Conservation (phyloP, 208 protist genomes). For the Leptomonas pyrrhocoris region DNA sequence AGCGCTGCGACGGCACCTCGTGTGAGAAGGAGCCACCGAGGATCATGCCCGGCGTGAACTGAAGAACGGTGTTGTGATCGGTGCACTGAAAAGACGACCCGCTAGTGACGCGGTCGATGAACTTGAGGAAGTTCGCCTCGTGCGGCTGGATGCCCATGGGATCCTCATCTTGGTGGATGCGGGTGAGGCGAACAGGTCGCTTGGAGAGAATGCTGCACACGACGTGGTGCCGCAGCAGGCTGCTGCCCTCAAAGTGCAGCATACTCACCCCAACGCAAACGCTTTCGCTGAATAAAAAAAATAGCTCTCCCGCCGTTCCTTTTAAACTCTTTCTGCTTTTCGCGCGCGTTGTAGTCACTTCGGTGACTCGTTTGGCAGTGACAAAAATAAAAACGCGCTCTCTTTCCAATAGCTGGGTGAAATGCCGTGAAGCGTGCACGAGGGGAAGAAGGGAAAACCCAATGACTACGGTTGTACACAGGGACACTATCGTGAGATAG, state of each 20-base stretch:
- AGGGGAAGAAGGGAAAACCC: too few relatives aligned
- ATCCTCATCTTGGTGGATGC: slow-evolving; percentile 73
- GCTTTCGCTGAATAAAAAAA: background rate
- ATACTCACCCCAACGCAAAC: slow-evolving; percentile 27
- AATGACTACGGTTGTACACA: too few relatives aligned
- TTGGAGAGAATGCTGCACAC: slow-evolving; percentile 86
- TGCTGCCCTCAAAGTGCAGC: slow-evolving; percentile 85
- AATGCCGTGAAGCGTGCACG: too few relatives aligned
- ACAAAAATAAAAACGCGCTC: too few relatives aligned
- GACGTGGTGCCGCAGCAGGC: slow-evolving; percentile 86
- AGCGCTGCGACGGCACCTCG: slow-evolving; percentile 74
- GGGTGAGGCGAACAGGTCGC: slow-evolving; percentile 67
- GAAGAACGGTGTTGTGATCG: slow-evolving; percentile 77
- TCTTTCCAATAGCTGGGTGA: too few relatives aligned
- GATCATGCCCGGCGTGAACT: slow-evolving; percentile 91
- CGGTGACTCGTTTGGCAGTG: too few relatives aligned
- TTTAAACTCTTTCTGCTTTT: too few relatives aligned
- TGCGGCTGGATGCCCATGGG: slow-evolving; percentile 72
- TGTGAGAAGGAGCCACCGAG: slow-evolving; percentile 90
- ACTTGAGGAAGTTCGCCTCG: slow-evolving; percentile 93
- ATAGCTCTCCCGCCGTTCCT: background rate
- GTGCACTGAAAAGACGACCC: slow-evolving; percentile 79
- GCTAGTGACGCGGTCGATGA: slow-evolving; percentile 90
- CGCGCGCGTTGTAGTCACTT: too few relatives aligned
- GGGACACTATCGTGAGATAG: too few relatives aligned